phyloP scores from a whole-genome alignment of 1,284 basidiomycete species.

The Pseudozyma thailandica region DNA sequence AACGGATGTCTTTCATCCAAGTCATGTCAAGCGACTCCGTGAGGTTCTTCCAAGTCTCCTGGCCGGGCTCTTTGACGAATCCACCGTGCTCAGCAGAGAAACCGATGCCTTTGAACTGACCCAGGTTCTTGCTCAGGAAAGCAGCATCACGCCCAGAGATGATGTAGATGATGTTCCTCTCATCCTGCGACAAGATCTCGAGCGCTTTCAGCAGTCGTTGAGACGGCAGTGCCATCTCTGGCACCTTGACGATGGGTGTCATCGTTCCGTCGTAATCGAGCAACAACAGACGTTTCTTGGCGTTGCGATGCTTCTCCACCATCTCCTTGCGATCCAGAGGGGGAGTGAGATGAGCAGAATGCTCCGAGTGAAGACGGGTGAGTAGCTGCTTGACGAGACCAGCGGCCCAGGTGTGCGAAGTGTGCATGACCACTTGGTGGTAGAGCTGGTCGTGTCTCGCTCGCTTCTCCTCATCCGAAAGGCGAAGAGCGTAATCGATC shows the following conservation, averaged over 20 bases:
- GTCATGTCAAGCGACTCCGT: constrained; percentile 93
- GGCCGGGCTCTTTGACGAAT: constrained; percentile 81
- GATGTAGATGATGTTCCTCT: constrained; percentile 91
- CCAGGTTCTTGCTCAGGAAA: constrained; percentile 91
- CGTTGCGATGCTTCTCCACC: constrained; percentile 75
- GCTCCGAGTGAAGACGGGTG: constrained; percentile 81
- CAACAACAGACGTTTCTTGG: constrained; percentile 86
- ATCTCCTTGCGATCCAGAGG: constrained; percentile 79
- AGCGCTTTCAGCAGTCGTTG: constrained; percentile 80
- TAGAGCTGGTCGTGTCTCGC: constrained; percentile 77
- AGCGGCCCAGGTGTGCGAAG: constrained; percentile 93
- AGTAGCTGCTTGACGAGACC: constrained; percentile 89
- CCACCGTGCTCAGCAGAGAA: constrained; percentile 97
- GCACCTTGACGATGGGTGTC: constrained; percentile 94
- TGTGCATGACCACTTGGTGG: constrained; percentile 90
- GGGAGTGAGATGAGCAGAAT: constrained; percentile 86
- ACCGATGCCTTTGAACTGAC: constrained; percentile 83
- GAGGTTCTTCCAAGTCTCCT: constrained; percentile 84
- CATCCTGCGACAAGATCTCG: constrained; percentile 78
- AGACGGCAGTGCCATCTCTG: constrained; percentile 86
- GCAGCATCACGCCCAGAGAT: constrained; percentile 95
- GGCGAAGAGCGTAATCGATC: constrained; percentile 86
- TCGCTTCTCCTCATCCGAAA: constrained; percentile 81
- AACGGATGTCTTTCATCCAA: constrained; percentile 95
- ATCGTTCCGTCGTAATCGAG: constrained; percentile 99